These are phyloP conservation scores for Lipomyces orientalis DNA, from an alignment of 805 yeast species.

Conservation along the genomic window DNA sequence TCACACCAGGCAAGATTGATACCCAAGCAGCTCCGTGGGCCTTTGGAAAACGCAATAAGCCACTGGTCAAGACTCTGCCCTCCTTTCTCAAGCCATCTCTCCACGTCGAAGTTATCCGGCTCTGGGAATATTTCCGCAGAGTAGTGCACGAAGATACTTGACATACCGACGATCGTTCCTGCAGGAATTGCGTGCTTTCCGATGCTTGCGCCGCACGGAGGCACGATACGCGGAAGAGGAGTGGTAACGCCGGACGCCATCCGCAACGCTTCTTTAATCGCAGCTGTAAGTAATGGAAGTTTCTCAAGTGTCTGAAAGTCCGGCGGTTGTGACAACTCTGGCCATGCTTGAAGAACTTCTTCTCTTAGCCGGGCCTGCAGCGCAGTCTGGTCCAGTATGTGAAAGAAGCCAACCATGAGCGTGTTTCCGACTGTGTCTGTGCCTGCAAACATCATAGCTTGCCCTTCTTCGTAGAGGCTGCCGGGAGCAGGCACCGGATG, in stretches of 20 bases:
- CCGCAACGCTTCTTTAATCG: constrained; percentile 1
- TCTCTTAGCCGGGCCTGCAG: not conserved
- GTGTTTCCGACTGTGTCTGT: constrained; percentile 1
- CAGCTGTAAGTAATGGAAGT: constrained; percentile 1
- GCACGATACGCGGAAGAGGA: not conserved
- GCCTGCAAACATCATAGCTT: not conserved
- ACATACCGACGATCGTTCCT: constrained; percentile 3
- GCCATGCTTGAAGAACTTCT: not conserved
- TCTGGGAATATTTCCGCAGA: not conserved
- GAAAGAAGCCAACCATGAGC: not conserved
- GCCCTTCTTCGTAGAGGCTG: not conserved
- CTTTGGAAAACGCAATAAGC: not conserved
- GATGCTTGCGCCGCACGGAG: not conserved
- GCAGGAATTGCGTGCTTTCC: not conserved
- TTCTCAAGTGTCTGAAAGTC: not conserved
- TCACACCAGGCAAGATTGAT: not conserved
- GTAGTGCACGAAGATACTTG: constrained; percentile 1
- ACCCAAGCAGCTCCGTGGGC: not conserved
- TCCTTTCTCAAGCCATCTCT: not conserved
- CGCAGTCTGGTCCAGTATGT: constrained; percentile 1
- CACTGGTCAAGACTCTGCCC: not conserved
- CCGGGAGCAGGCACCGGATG: not conserved
- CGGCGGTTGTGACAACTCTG: constrained; percentile 1
- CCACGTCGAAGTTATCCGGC: not conserved
- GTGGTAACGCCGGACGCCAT: not conserved